phyloP scores from a whole-genome alignment of 345 rosid species.

The Gynandropsis gynandra region DNA sequence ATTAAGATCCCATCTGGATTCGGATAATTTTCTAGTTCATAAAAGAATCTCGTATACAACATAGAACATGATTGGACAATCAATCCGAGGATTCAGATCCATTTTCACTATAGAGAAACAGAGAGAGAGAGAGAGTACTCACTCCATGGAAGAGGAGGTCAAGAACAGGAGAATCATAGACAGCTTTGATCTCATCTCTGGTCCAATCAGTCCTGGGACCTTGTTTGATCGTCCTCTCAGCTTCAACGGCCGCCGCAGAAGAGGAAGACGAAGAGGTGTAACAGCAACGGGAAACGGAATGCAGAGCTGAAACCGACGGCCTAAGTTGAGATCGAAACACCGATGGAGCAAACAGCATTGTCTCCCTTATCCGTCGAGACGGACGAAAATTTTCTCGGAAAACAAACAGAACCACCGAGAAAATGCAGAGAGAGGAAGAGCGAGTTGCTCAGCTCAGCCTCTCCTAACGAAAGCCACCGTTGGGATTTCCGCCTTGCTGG shows the following conservation, averaged over 20 bases:
- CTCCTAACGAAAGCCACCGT: constrained; percentile 17
- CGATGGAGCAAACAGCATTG: constrained; percentile 33
- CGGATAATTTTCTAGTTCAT: too few species aligned
- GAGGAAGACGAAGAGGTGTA: constrained; percentile 33
- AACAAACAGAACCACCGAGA: neutral
- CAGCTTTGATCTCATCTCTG: constrained; percentile 48
- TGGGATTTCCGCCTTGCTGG: constrained; percentile 28
- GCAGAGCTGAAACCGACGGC: neutral
- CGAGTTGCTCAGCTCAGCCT: neutral
- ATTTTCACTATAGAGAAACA: neutral
- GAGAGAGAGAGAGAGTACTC: constrained; percentile 8
- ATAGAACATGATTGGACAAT: neutral
- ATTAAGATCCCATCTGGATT: neutral
- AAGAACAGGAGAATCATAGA: constrained; percentile 67
- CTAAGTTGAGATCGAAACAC: constrained; percentile 21
- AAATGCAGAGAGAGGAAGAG: constrained; percentile 1
- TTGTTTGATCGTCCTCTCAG: constrained; percentile 49
- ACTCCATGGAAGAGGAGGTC: constrained; percentile 83
- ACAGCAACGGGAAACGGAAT: constrained; percentile 7
- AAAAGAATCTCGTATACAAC: neutral
- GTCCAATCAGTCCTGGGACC: constrained; percentile 64
- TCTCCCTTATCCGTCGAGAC: neutral
- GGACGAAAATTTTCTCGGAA: neutral
- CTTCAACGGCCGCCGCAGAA: constrained; percentile 60
- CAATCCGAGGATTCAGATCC: neutral